Evolutionary conservation across 495 filamentous ascomycete genomes (phyloP).

Genomic region (Xylaria grammica): DNA sequence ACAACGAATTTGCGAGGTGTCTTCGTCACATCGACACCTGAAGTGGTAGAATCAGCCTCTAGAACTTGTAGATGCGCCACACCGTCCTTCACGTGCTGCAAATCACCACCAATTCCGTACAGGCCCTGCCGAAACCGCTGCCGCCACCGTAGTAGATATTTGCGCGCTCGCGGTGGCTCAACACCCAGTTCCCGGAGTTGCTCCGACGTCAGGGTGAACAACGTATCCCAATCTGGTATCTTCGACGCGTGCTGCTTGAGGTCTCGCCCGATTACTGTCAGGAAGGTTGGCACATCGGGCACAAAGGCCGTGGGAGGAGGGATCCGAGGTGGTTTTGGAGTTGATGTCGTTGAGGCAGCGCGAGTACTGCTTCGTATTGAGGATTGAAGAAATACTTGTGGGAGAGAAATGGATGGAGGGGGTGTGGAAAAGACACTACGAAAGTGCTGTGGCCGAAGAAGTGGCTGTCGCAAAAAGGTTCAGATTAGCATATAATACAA

Average conservation of each 20-base stretch:
- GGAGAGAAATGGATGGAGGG: background rate
- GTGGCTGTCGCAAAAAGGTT: constrained; percentile 14
- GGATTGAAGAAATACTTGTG: constrained; percentile 17
- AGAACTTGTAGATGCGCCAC: constrained; percentile 70
- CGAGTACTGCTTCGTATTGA: constrained; percentile 31
- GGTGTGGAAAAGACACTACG: constrained; percentile 22
- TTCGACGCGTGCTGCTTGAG: constrained; percentile 79
- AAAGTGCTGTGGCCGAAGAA: constrained; percentile 32
- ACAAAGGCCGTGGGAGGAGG: constrained; percentile 82
- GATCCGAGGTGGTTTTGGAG: constrained; percentile 49
- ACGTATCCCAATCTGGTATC: constrained; percentile 84
- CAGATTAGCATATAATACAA: constrained; percentile 1
- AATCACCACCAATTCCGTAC: constrained; percentile 79
- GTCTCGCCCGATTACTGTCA: constrained; percentile 87
- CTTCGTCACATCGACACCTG: constrained; percentile 33
- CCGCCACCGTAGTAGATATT: constrained; percentile 85
- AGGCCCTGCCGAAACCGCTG: constrained; percentile 78
- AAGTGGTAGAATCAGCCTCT: constrained; percentile 45
- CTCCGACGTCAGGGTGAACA: constrained; percentile 77
- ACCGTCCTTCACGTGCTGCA: constrained; percentile 73
- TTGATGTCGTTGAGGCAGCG: constrained; percentile 37
- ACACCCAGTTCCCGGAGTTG: constrained; percentile 84
- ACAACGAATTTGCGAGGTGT: constrained; percentile 57
- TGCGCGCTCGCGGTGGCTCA: constrained; percentile 78
- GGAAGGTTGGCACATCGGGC: constrained; percentile 85